Evolutionary conservation across 2,329 filamentous ascomycete species (phyloP), one percentile per base, ranked within the genome.

Genomic region (Pseudogymnoascus sp.): DNA sequence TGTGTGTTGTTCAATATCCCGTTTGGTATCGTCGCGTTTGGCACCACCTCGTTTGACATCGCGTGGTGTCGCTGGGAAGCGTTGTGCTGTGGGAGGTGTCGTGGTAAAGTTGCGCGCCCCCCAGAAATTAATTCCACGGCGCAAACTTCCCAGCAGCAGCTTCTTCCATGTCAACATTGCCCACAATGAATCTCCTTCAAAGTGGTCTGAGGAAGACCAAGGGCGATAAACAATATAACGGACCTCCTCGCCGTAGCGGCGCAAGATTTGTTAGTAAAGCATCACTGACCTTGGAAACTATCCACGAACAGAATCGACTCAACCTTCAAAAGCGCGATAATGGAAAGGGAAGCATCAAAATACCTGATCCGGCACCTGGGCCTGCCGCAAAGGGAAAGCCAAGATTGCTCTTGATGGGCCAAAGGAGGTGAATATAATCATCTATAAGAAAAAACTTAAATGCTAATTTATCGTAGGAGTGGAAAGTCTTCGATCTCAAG

Each of bases 401-500:
- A 35, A 85, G 92, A 69, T 78, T 99, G 62, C 79, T 99, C 63
- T 80, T 99, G 67, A 97, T 99, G 94, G 94, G 94, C 3, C 90
- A 97, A 77, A 85, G 92, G 79, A 88, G 93, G 94, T 96, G 2
- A 5, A 56, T 56, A 33, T 33, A 69, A 80, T 73, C 63, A 63
- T 11, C 28, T 16, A 25, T 16, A 14, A 21, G 10, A 2, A 12
- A n/a, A 40, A 42, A 12, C 6, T 60, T 50, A 64, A 35, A 60
- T 47, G 44, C 66, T 71, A 47, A 75, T 63, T 35, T 14, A 62
- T 23, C 67, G 25, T 68, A 99, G 94, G 78, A 97, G 92, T 73
- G 94, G 94, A 65, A 99, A 99, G 75, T 97, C 94, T 0, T 99
- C 94, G 5, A 97, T 99, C 73, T 94, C 92, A 25, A 97, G 92